Evolutionary conservation across 495 filamentous ascomycete species (phyloP).

Genomic region (Xylaria cubensis): DNA sequence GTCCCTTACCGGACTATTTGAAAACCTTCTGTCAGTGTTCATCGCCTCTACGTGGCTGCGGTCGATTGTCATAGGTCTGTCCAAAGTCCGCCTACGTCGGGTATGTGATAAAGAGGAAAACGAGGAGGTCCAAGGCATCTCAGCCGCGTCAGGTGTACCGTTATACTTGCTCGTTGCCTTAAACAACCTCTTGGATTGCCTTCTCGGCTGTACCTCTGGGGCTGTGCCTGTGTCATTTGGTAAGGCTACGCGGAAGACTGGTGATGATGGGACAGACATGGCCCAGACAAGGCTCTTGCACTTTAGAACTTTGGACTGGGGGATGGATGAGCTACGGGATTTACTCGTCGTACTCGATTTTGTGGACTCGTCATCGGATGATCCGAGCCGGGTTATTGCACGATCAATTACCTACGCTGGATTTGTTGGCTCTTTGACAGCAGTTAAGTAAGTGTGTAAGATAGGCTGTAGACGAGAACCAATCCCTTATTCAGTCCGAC

Average conservation of each 20-base stretch:
- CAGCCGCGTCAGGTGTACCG: constrained; percentile 55
- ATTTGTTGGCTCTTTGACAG: constrained; percentile 68
- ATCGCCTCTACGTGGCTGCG: constrained; percentile 26
- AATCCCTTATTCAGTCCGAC: neutral
- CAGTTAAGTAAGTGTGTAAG: constrained; percentile 51
- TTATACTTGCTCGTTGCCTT: constrained; percentile 66
- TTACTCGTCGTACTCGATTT: constrained; percentile 67
- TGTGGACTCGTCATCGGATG: constrained; percentile 40
- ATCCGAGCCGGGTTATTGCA: constrained; percentile 56
- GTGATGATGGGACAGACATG: neutral
- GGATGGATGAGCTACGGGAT: constrained; percentile 64
- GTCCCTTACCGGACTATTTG: constrained; percentile 55
- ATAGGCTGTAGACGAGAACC: constrained; percentile 25
- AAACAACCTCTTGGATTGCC: constrained; percentile 67
- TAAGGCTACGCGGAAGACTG: neutral
- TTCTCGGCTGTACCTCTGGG: constrained; percentile 73
- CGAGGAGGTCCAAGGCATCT: constrained; percentile 66
- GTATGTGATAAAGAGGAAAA: constrained; percentile 65
- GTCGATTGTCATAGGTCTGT: neutral
- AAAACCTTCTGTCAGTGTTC: constrained; percentile 41
- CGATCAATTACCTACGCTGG: constrained; percentile 67
- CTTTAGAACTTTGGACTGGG: constrained; percentile 73
- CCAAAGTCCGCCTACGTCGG: constrained; percentile 50
- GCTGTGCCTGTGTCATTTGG: constrained; percentile 20
- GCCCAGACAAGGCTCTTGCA: constrained; percentile 56